A percentile compares a stretch with the other conserved stretches of the same genome.
Evolutionary conservation across 2,329 filamentous ascomycete genomes (phyloP).

Genomic region (Diaporthe humulicola): DNA sequence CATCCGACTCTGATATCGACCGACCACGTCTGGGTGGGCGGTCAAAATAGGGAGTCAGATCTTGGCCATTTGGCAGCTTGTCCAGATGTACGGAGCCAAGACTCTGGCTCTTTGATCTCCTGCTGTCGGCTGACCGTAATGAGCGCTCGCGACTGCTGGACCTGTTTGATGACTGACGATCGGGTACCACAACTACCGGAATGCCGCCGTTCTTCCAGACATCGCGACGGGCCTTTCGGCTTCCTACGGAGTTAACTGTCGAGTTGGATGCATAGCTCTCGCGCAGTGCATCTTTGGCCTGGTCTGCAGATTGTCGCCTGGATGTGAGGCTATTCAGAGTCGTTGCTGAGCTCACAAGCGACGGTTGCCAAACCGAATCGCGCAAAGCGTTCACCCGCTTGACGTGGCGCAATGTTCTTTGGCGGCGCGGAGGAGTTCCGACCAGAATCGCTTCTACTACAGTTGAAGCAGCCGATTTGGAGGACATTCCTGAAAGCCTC

Average conservation of each 20-base stretch:
- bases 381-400: constrained; percentile 67
- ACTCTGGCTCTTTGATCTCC: constrained; percentile 67
- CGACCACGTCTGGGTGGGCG: constrained; percentile 56
- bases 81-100: constrained; percentile 61
- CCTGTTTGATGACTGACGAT: constrained; percentile 67
- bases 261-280: constrained; percentile 64
- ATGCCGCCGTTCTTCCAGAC: constrained; percentile 72
- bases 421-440: constrained; percentile 59
- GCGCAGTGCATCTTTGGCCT: constrained; percentile 48
- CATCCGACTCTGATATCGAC: constrained; percentile 62
- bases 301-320: constrained; percentile 38
- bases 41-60: constrained; percentile 58
- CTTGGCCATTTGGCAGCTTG: constrained; percentile 57
- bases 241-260: constrained; percentile 64
- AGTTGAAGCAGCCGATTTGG: constrained; percentile 67
- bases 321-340: constrained; percentile 44
- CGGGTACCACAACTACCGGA: constrained; percentile 73
- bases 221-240: constrained; percentile 68
- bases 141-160: constrained; percentile 65
- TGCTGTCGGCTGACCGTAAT: constrained; percentile 72
- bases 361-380: constrained; percentile 58
- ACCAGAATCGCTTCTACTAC: constrained; percentile 71
- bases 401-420: constrained; percentile 72
- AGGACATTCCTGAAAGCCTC: constrained; percentile 67
- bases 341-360: constrained; percentile 57